Base-by-base conservation (phyloP, 2,329 filamentous ascomycete species). In the Sphaerulina vaccinii region DNA sequence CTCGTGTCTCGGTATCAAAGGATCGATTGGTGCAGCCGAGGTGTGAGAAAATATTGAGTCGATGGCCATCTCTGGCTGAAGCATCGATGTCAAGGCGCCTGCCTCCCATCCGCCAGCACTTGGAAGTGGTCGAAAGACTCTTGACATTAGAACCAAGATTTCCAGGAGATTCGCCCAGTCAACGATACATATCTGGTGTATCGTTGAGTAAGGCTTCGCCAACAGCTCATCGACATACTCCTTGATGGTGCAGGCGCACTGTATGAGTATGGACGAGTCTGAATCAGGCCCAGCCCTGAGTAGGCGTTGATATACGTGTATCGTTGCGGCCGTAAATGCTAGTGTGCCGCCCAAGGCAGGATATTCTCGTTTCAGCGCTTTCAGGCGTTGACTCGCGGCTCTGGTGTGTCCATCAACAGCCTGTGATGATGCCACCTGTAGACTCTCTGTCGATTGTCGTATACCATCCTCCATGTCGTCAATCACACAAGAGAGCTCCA, bases 201-300 rank as follows among this genome's bases (percentile, higher is more conserved):
- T 42, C 1, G 53, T 55, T 5, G 52, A 37, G 13, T 61, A 48
- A 5, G 62, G 57, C 18, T 59, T 51, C 22, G 53, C 45, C 23
- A 64, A 51, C 13, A 65, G 15, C n/a, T 60, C 58, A 40, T 65
- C 64, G 13, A 63, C 33, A 46, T 63, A 66, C 10, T 64, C 62
- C 47, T 65, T 65, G 44, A 64, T 54, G 13, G 51, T 46, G 44
- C 59, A 59, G 3, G 62, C 61, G 18, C 51, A 57, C 42, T 64
- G 60, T 7, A 65, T 62, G 21, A 66, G 49, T 27, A 52, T 52
- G 2, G 58, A 41, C 3, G 58, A 55, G 33, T 63, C 57, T 18
- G 56, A 47, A 16, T 42, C 52, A 6, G 49, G 48, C 35, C 52
- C 55, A 6, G 51, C 39, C 38, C 57, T 54, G 11, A 65, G 43